Evolutionary conservation across 176 grass and related monocot genomes (phyloP).

Genomic region (Musa beccarii): DNA sequence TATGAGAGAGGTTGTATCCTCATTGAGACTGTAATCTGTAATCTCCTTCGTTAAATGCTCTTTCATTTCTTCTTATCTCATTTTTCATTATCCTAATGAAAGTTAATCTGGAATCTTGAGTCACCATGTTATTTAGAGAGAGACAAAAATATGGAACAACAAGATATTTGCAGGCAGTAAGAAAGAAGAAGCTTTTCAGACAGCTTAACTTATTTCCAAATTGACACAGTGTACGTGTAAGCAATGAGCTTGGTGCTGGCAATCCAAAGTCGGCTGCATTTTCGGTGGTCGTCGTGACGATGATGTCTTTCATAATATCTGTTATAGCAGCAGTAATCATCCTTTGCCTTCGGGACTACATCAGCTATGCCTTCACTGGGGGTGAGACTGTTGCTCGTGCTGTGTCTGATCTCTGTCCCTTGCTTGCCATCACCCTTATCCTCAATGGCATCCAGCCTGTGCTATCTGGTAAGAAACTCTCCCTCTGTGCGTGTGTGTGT

Average conservation of each 20-base stretch:
- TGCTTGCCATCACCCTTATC: conserved; percentile 58
- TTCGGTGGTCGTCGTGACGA: conserved; percentile 52
- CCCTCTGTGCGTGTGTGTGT: too few relatives aligned
- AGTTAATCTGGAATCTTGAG: too few relatives aligned
- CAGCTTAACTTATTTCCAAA: neutral
- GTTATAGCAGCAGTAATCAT: conserved; percentile 25
- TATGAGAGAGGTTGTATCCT: too few relatives aligned
- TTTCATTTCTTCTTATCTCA: too few relatives aligned
- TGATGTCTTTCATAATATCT: conserved; percentile 45
- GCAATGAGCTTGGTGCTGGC: conserved; percentile 81
- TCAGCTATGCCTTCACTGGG: conserved; percentile 77
- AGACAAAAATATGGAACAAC: too few relatives aligned
- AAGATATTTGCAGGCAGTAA: too few relatives aligned
- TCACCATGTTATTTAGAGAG: too few relatives aligned
- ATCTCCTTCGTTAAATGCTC: too few relatives aligned
- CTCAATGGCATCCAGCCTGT: conserved; percentile 76
- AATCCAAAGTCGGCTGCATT: conserved; percentile 65
- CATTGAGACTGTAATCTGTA: too few relatives aligned
- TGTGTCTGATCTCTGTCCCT: conserved; percentile 63
- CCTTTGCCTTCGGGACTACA: conserved; percentile 50
- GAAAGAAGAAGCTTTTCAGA: neutral
- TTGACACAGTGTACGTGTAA: conserved; percentile 52
- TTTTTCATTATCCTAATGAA: too few relatives aligned
- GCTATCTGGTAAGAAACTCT: conserved; percentile 46
- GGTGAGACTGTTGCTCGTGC: conserved; percentile 49